Percentiles rank a stretch among this genome's conserved stretches.
Conservation (phyloP, 257 asterid species). For the Solanum etuberosum region DNA sequence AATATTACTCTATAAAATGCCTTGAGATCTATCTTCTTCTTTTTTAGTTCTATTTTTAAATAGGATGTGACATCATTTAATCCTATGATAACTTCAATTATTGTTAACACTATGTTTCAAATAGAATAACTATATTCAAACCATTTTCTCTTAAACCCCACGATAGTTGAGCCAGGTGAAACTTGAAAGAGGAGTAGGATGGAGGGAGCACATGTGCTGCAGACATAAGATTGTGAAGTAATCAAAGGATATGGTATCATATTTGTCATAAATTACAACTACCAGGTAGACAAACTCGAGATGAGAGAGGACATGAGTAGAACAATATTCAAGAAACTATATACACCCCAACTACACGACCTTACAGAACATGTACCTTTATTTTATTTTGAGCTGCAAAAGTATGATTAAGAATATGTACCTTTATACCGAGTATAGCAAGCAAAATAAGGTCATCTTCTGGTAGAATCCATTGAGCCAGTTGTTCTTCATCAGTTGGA, state of each 20-base stretch:
- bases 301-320: background rate
- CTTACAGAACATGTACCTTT: constrained; percentile 34
- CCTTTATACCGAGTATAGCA: constrained; percentile 93
- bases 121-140: background rate
- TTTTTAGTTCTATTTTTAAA: background rate
- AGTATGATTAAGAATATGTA: constrained; percentile 7
- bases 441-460: constrained; percentile 71
- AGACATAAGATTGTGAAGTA: background rate
- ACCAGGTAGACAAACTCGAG: background rate
- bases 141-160: background rate
- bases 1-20: background rate
- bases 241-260: background rate
- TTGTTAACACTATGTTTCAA: background rate
- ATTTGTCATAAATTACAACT: background rate
- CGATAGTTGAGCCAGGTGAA: background rate
- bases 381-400: constrained; percentile 7
- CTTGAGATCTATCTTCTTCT: background rate
- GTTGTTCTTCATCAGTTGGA: constrained; percentile 65
- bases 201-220: background rate
- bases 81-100: background rate
- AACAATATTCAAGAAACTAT: background rate
- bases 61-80: background rate
- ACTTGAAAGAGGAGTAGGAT: background rate
- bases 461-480: constrained; percentile 66
- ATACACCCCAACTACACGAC: background rate